Conservation (phyloP, 2,329 filamentous ascomycete genomes). For the Apiospora sp. region DNA sequence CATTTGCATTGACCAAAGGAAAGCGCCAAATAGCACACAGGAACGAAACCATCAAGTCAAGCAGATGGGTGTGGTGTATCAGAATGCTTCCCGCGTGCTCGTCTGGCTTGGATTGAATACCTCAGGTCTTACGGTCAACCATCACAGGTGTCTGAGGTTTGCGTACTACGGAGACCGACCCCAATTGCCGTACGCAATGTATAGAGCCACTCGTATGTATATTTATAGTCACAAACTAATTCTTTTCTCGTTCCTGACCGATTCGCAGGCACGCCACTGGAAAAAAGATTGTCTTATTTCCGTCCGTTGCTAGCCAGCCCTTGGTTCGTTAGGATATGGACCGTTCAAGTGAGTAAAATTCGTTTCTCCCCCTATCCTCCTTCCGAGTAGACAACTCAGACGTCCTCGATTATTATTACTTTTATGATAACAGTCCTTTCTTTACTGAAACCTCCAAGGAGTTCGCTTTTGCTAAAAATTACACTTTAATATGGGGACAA, state of each 20-base stretch:
- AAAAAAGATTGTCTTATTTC: rapidly evolving
- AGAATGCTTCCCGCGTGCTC: not conserved
- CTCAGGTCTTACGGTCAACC: not conserved
- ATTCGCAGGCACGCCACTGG: not conserved
- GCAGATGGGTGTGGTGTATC: not conserved
- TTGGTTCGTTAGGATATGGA: not conserved
- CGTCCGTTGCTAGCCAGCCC: not conserved
- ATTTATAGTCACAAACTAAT: too few species aligned
- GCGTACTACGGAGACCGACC: not conserved
- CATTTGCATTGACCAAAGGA: conserved; percentile 2
- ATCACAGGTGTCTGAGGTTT: not conserved
- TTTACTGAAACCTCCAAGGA: not conserved
- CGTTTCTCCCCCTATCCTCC: not conserved
- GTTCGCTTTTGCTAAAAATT: not conserved
- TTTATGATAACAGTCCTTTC: not conserved
- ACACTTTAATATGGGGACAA: not conserved
- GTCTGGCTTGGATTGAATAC: conserved; percentile 3
- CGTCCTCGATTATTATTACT: too few species aligned
- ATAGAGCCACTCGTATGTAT: not conserved
- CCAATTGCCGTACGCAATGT: not conserved
- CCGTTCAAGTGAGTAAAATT: not conserved
- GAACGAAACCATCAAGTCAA: not conserved
- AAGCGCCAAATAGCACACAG: not conserved
- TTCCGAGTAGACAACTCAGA: too few species aligned
- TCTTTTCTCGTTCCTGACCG: not conserved